phyloP scores from a whole-genome alignment of 2,329 filamentous ascomycete genomes.

The Calonectria pauciramosa region DNA sequence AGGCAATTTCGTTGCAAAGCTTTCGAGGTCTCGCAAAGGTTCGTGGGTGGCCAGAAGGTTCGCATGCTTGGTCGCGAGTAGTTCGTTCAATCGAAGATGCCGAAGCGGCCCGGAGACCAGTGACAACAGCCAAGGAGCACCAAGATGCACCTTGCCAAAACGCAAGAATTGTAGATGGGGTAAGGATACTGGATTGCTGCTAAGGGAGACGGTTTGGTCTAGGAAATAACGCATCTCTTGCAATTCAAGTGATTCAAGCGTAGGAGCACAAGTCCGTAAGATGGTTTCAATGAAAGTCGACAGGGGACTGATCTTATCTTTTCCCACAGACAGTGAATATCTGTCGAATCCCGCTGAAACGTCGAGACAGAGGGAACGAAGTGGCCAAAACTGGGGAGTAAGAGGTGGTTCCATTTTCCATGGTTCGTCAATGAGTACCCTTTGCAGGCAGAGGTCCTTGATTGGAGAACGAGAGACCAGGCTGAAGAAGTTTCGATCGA shows the following conservation, averaged over 20 bases:
- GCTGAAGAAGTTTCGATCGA: slow-evolving; percentile 8
- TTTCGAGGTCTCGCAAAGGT: neutral
- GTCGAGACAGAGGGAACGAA: slow-evolving; percentile 13
- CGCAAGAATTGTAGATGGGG: neutral
- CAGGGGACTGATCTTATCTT: neutral
- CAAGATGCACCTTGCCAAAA: neutral
- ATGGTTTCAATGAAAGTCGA: neutral
- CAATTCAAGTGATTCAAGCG: neutral
- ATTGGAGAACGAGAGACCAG: neutral
- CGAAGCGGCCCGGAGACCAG: neutral
- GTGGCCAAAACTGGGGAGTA: slow-evolving; percentile 13
- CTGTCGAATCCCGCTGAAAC: neutral
- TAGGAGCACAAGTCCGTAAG: neutral
- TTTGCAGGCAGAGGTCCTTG: neutral
- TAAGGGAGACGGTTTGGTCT: neutral
- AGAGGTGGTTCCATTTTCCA: slow-evolving; percentile 14
- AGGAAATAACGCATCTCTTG: neutral
- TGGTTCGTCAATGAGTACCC: neutral
- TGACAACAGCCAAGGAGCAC: neutral
- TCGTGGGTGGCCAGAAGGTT: neutral
- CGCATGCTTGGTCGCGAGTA: neutral
- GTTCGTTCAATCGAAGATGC: neutral
- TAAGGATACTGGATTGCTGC: neutral
- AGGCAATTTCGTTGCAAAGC: neutral
- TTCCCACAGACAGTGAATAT: neutral